These are phyloP conservation scores for Oryza glaberrima DNA, from an alignment of 176 grass and related monocot genomes.

Conservation along the genomic window DNA sequence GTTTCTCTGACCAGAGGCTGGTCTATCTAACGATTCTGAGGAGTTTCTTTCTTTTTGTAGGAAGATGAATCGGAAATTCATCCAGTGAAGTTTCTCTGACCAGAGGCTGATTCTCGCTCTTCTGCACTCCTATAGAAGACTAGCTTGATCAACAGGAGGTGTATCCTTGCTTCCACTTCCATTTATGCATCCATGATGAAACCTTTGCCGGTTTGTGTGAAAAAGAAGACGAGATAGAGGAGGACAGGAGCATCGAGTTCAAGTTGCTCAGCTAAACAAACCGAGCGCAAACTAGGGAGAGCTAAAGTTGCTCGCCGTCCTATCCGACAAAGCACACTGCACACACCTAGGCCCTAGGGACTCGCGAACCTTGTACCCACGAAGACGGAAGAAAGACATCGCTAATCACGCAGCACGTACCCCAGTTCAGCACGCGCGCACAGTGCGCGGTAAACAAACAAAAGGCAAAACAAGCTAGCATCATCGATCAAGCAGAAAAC, in stretches of 20 bases:
- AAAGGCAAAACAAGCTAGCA: no score
- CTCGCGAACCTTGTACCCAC: conserved; percentile 18
- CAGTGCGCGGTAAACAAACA: not conserved
- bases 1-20: no score
- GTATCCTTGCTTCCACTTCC: not conserved
- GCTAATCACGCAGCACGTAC: not conserved
- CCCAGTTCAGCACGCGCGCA: not conserved
- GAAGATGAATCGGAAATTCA: no score
- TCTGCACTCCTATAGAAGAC: no score
- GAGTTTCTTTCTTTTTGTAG: no score
- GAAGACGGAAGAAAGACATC: not conserved
- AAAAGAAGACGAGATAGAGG: not conserved
- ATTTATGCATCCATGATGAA: not conserved
- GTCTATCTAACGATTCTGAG: not conserved
- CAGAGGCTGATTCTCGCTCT: no score
- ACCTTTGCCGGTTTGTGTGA: no score
- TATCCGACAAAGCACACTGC: conserved; percentile 29
- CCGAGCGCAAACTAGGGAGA: conserved; percentile 11
- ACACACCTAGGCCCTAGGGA: conserved; percentile 20
- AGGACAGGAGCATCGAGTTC: conserved; percentile 17
- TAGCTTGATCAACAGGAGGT: no score
- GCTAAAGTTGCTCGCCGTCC: conserved; percentile 24
- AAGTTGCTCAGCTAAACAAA: not conserved
- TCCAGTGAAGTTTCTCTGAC: no score
- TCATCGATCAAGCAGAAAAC: not conserved